Percentiles rank a stretch among this genome's conserved stretches.
phyloP scores from a whole-genome alignment of 306 rosid species.

The Malus domestica region DNA sequence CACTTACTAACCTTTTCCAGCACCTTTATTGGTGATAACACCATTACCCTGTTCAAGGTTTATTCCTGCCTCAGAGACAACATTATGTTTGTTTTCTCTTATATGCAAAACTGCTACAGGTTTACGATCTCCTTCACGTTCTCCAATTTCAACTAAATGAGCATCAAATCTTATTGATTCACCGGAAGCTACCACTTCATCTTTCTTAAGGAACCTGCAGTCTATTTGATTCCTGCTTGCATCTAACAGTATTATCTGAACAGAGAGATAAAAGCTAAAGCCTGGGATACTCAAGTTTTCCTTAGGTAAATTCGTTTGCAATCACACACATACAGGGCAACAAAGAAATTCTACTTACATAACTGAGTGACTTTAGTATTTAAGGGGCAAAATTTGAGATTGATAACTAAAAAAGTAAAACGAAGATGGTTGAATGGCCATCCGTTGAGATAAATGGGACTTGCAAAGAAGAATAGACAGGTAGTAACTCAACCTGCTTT shows the following conservation, averaged over 20 bases:
- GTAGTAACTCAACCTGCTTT: slow-evolving; percentile 48
- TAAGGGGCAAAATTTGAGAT: background rate
- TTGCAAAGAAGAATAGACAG: slow-evolving; percentile 11
- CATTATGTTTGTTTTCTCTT: slow-evolving; percentile 18
- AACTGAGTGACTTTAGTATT: background rate
- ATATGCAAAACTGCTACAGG: slow-evolving; percentile 25
- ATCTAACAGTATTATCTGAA: slow-evolving; percentile 66
- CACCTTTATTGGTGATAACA: slow-evolving; percentile 15
- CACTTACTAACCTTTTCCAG: slow-evolving; percentile 37
- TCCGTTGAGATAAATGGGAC: background rate
- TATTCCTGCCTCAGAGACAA: slow-evolving; percentile 20
- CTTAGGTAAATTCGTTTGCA: background rate
- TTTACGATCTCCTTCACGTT: slow-evolving; percentile 37
- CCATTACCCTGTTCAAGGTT: slow-evolving; percentile 28
- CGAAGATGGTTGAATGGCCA: background rate
- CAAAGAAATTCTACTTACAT: background rate
- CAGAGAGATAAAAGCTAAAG: slow-evolving; percentile 10
- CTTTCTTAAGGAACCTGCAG: slow-evolving; percentile 63
- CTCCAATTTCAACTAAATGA: slow-evolving; percentile 68
- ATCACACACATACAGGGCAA: background rate
- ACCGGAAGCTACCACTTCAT: slow-evolving; percentile 50
- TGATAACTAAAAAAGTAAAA: background rate
- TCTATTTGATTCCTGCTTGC: slow-evolving; percentile 45
- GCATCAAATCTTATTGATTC: slow-evolving; percentile 55
- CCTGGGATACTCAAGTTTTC: slow-evolving; percentile 4